Percentiles rank a stretch among this genome's conserved stretches.
phyloP scores from a whole-genome alignment of 805 yeast genomes.

The Yamadazyma olivae region DNA sequence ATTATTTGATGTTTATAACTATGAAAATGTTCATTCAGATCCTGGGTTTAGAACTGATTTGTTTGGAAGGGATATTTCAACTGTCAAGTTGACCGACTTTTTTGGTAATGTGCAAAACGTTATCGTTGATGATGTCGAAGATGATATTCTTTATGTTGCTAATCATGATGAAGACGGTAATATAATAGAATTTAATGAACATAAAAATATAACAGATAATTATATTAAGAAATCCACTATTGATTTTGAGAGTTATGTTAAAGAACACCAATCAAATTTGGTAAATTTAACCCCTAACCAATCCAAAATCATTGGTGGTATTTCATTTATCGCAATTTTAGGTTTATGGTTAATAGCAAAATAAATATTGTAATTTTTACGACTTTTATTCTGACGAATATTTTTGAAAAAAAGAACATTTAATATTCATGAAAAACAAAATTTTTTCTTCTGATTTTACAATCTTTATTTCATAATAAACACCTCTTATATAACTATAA shows the following conservation, averaged over 20 bases:
- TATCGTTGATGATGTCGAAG: conserved; percentile 55
- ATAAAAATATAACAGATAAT: neutral
- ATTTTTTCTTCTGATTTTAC: no score
- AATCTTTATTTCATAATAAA: no score
- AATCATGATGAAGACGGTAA: conserved; percentile 28
- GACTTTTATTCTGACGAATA: neutral
- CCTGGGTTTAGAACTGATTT: conserved; percentile 91
- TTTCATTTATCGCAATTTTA: conserved; percentile 14
- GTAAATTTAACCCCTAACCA: conserved; percentile 13
- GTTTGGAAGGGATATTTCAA: conserved; percentile 59
- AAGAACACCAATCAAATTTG: conserved; percentile 10
- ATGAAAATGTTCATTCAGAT: conserved; percentile 82
- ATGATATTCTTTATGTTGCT: conserved; percentile 35
- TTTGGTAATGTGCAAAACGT: conserved; percentile 90
- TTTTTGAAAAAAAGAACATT: no score
- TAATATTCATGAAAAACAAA: no score
- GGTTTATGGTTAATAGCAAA: conserved; percentile 23
- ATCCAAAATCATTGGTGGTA: conserved; percentile 14
- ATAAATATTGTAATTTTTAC: conserved; percentile 1
- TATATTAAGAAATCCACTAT: conserved; percentile 4
- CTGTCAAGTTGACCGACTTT: conserved; percentile 85
- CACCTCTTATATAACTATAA: no score
- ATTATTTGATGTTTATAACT: conserved; percentile 78
- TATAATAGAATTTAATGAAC: neutral
- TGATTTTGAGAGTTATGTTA: conserved; percentile 7